Conservation (phyloP, 2,329 filamentous ascomycete species). For the Thielaviopsis musarum region DNA sequence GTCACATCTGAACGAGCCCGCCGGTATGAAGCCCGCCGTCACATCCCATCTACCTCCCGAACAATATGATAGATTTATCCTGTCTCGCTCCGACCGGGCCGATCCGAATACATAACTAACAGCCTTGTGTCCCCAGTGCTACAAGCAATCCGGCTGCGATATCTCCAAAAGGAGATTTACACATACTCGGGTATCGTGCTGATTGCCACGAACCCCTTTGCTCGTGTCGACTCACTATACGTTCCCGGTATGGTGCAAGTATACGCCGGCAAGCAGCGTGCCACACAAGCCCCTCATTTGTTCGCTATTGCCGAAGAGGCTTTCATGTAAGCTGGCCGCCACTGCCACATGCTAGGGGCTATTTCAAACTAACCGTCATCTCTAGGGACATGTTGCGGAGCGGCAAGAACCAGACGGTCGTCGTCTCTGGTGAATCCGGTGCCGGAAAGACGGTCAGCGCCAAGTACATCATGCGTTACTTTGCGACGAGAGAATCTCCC, state of each 20-base stretch:
- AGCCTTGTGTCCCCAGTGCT: conserved; percentile 43
- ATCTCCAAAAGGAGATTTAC: conserved; percentile 97
- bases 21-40: conserved; percentile 42
- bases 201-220: conserved; percentile 96
- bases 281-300: conserved; percentile 90
- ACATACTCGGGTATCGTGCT: conserved; percentile 98
- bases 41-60: background rate
- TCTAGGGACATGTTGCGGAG: conserved; percentile 88
- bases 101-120: background rate
- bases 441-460: conserved; percentile 98
- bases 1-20: conserved; percentile 95
- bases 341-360: conserved; percentile 22
- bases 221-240: conserved; percentile 92
- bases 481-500: conserved; percentile 88
- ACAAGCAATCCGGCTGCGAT: conserved; percentile 92
- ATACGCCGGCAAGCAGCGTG: conserved; percentile 90
- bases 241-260: conserved; percentile 99
- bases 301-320: conserved; percentile 98
- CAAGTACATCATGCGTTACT: conserved; percentile 99
- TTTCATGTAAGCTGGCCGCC: conserved; percentile 55
- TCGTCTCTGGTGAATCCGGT: conserved; percentile 98
- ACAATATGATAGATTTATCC: background rate
- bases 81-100: no score
- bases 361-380: background rate
- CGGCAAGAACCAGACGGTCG: conserved; percentile 90